Base-by-base conservation (phyloP, 202 grass and related monocot genomes). In the Digitaria exilis region DNA sequence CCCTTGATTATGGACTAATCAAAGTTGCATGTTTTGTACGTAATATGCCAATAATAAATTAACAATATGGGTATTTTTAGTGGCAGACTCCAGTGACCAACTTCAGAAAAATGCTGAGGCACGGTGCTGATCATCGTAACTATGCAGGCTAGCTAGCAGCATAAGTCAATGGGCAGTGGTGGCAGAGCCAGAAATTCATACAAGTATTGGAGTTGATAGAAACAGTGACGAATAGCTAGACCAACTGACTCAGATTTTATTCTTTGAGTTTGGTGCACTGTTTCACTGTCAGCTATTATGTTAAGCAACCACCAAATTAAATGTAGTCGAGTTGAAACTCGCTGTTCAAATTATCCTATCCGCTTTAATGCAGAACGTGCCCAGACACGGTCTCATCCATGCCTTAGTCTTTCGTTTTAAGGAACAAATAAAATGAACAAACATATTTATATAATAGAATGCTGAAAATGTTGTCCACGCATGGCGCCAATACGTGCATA, bases 401-500 rank as follows among this genome's bases (percentile, higher is more conserved):
- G n/a, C n/a, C n/a, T n/a, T n/a, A n/a, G n/a, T n/a, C n/a, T n/a
- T n/a, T n/a, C n/a, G n/a, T n/a, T 67, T 18, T 14, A 67, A 50
- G 46, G 15, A 39, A 73, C 34, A 73, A 6, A 78, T 25, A 69
- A 46, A 57, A 61, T 26, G 1, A 71, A 19, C 2, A 17, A 1
- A 21, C 11, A 71, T 48, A 26, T 46, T n/a, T 16, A 18, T 35
- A n/a, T 17, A 73, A 57, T 25, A 25, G 14, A 60, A 29, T 35
- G 12, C 39, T 62, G 18, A 24, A 62, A 70, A 69, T 21, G 8
- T 18, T 14, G 58, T 58, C 48, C 59, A 49, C 43, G 8, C 10
- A 2, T 29, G 61, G 21, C 24, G 70, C 49, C 48, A 44, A 69
- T 75, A 87, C 78, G 62, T 87, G 79, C 31, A 71, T 63, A 43